Evolutionary conservation across 495 filamentous ascomycete species (phyloP), one percentile per base, ranked within the genome.

Genomic region (Diplogelasinospora grovesii): DNA sequence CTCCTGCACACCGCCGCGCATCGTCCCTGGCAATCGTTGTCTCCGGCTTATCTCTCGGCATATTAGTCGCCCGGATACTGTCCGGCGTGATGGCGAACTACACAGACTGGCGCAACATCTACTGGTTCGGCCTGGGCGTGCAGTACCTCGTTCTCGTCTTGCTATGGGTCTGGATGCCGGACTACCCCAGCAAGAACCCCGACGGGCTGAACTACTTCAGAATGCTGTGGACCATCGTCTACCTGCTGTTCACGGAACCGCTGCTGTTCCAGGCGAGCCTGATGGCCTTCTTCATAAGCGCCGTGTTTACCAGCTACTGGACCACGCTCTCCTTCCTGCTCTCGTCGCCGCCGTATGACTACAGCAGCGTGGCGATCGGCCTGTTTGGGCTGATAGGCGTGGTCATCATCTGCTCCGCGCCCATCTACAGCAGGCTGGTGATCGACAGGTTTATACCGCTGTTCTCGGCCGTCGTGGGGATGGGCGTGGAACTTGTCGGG

Each of bases 241-340:
- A 63, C 5, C 70, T 90, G 48, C 56, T 85, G 18, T 52, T 71
- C 39, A 70, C 65, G 2, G 70, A 86, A 34, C 84, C 86, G 1
- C 60, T 84, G 3, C 70, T 93, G 2, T 69, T 82, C 0, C 85
- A 90, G 51, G 74, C 52, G 3, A 46, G 53, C 1, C 23, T 64
- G 9, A 56, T 70, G 7, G 54, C 67, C 2, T 70, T 72, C 24
- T 23, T 64, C 33, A 35, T 61, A 4, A 61, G 54, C 41, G 67
- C 63, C 3, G 58, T 61, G 16, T 69, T 70, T 25, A 67, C 63
- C 0, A 59, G 54, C 4, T 70, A 81, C 66, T 93, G 86, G 86
- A 92, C 86, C 2, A 90, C 86, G 0, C 63, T 90, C 13, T 87
- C 83, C 0, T 93, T 93, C 58, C 72, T 90, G 15, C 71, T 92